phyloP scores from a whole-genome alignment of 768 basidiomycete genomes.

The Russula sp. region DNA sequence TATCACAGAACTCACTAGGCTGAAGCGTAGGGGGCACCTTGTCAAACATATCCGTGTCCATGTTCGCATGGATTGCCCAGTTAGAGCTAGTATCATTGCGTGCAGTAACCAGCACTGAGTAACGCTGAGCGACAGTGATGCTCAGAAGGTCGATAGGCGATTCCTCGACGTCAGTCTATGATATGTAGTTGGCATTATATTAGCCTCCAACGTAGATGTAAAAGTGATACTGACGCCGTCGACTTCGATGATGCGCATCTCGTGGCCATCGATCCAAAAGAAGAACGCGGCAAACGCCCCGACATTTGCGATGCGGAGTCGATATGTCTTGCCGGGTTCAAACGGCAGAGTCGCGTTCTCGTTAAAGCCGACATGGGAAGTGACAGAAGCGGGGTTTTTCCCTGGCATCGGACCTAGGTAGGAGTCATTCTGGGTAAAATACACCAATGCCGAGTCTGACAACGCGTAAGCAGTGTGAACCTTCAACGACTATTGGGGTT shows the following conservation, averaged over 20 bases:
- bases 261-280: constrained; percentile 88
- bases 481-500: background rate
- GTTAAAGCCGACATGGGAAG: constrained; percentile 69
- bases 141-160: constrained; percentile 65
- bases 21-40: constrained; percentile 61
- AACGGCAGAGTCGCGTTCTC: constrained; percentile 84
- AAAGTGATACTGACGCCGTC: constrained; percentile 55
- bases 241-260: constrained; percentile 79
- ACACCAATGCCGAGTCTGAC: constrained; percentile 72
- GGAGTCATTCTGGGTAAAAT: constrained; percentile 67
- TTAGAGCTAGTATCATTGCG: constrained; percentile 75
- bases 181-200: background rate
- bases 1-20: constrained; percentile 48
- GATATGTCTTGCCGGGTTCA: constrained; percentile 83
- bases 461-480: background rate
- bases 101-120: constrained; percentile 88
- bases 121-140: constrained; percentile 84
- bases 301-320: constrained; percentile 83
- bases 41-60: constrained; percentile 91
- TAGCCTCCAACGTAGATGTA: background rate
- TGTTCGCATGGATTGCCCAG: constrained; percentile 87
- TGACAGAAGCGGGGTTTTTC: constrained; percentile 41
- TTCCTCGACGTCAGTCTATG: constrained; percentile 70
- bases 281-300: constrained; percentile 67
- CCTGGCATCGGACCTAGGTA: constrained; percentile 62